phyloP scores from a whole-genome alignment of 768 basidiomycete genomes.

The Boletus fagicola region DNA sequence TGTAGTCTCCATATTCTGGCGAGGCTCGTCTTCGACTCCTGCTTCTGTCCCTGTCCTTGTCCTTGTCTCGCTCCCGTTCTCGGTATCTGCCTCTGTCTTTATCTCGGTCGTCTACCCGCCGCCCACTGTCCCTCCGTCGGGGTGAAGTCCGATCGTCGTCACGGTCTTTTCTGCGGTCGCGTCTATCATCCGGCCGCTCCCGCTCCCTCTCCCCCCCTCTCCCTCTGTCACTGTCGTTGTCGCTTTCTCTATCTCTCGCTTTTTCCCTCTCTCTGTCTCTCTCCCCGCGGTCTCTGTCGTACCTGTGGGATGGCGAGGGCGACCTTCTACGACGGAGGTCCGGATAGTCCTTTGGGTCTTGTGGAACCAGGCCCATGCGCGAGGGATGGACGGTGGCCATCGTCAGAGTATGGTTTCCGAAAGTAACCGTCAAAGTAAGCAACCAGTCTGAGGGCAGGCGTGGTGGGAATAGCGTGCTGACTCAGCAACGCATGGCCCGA shows the following conservation, averaged over 20 bases:
- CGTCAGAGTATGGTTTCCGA: not conserved
- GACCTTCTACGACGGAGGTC: slow-evolving; percentile 39
- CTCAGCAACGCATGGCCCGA: slow-evolving; percentile 8
- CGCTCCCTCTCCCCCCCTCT: not conserved
- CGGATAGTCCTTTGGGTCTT: slow-evolving; percentile 26
- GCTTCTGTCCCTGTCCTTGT: slow-evolving; percentile 11
- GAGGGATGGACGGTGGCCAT: slow-evolving; percentile 81
- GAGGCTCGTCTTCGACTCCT: slow-evolving; percentile 43
- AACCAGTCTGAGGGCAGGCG: not conserved
- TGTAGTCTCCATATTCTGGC: slow-evolving; percentile 62
- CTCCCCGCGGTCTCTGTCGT: slow-evolving; percentile 32
- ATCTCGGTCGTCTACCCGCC: slow-evolving; percentile 7
- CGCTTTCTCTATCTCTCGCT: slow-evolving; percentile 26
- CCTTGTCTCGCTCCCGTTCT: slow-evolving; percentile 23
- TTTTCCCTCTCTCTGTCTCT: slow-evolving; percentile 25
- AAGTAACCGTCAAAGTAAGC: not conserved
- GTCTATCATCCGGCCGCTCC: not conserved
- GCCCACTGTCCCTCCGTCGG: slow-evolving; percentile 3
- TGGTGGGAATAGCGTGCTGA: slow-evolving; percentile 11
- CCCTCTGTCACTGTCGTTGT: slow-evolving; percentile 8
- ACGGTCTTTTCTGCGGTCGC: slow-evolving; percentile 2
- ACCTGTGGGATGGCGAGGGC: slow-evolving; percentile 41
- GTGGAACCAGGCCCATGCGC: slow-evolving; percentile 63
- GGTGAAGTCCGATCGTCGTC: slow-evolving; percentile 3
- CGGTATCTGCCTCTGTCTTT: slow-evolving; percentile 18